Conservation (phyloP, 129 eudicot genomes). For the sunflower (Helianthus annuus) region DNA sequence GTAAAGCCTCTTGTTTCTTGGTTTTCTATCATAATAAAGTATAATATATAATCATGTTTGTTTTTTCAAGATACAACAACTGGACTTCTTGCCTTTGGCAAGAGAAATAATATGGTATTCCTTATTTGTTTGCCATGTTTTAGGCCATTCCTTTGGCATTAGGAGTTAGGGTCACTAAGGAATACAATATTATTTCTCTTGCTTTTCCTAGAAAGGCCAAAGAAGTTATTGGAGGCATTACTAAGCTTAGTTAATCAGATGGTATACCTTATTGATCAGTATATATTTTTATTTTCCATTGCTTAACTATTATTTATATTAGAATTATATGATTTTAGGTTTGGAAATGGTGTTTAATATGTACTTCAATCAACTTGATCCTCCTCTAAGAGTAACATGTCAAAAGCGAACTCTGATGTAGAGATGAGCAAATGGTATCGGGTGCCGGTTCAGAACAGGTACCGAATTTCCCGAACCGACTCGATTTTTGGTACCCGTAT, state of each 20-base stretch:
- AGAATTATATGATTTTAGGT: slow-evolving; percentile 45
- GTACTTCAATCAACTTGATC: slow-evolving; percentile 98
- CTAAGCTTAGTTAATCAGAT: slow-evolving; percentile 92
- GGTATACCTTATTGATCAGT: slow-evolving; percentile 43
- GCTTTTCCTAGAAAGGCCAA: slow-evolving; percentile 98
- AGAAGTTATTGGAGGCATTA: slow-evolving; percentile 98
- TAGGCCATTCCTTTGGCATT: slow-evolving; percentile 94
- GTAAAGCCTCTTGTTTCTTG: slow-evolving; percentile 17
- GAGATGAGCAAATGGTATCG: too few species aligned
- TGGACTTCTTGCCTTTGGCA: slow-evolving; percentile 56
- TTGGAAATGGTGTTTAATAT: slow-evolving; percentile 96
- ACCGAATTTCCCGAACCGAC: too few species aligned
- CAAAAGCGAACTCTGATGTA: neutral
- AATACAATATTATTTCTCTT: slow-evolving; percentile 92
- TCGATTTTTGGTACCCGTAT: neutral
- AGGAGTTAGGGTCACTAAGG: slow-evolving; percentile 83
- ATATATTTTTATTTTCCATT: neutral
- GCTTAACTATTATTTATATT: neutral
- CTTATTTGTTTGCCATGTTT: slow-evolving; percentile 21
- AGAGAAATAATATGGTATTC: slow-evolving; percentile 23
- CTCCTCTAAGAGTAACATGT: slow-evolving; percentile 88
- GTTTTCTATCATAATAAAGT: neutral
- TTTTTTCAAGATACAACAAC: slow-evolving; percentile 93
- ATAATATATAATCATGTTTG: slow-evolving; percentile 35
- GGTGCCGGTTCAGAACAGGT: too few species aligned